Evolutionary conservation across 345 rosid genomes (phyloP), one percentile per base, ranked within the genome.

Genomic region (Acer yangbiense): DNA sequence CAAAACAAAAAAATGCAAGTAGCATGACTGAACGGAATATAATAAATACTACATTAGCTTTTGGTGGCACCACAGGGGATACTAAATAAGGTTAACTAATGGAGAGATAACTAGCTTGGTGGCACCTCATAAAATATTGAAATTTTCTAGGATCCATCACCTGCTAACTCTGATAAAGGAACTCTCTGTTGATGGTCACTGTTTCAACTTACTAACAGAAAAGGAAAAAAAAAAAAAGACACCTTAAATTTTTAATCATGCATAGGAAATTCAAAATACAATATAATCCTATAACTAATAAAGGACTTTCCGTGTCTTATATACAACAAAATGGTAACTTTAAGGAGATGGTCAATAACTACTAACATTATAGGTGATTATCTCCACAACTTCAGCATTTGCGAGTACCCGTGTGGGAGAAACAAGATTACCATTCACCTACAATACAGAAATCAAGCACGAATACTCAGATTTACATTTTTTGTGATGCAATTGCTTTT

Each of bases 311-410:
- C n/a, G 44, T 14, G 46, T 27, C 27, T 52, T n/a, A 43, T 29
- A 8, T 70, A 29, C 52, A 69, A 55, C 63, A 65, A 61, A 77
- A 72, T 70, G 20, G 60, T 73, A 79, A 69, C 46, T 65, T 69
- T 43, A 55, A 27, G 72, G 69, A 32, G 72, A 39, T 23, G 39
- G 73, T 25, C 39, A 66, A 73, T 46, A 77, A 81, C 74, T 78
- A 88, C 98, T 88, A 77, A 96, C 99, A 75, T 89, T 81, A 73
- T 96, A 92, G 69, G 98, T 94, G 83, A 96, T 85, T 82, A 96
- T 94, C 90, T 96, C 99, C 82, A 96, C 97, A 46, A 96, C 99
- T 88, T 94, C 99, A 43, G 99, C 99, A 87, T 96, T 96, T 55
- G 89, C 88, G 81, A 96, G 99, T 41, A 87, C 90, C 65, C 85